A percentile compares a stretch with the other conserved stretches of the same genome.
phyloP scores from a whole-genome alignment of 2,329 filamentous ascomycete species.

The Paracorniculantispora psalliotae region DNA sequence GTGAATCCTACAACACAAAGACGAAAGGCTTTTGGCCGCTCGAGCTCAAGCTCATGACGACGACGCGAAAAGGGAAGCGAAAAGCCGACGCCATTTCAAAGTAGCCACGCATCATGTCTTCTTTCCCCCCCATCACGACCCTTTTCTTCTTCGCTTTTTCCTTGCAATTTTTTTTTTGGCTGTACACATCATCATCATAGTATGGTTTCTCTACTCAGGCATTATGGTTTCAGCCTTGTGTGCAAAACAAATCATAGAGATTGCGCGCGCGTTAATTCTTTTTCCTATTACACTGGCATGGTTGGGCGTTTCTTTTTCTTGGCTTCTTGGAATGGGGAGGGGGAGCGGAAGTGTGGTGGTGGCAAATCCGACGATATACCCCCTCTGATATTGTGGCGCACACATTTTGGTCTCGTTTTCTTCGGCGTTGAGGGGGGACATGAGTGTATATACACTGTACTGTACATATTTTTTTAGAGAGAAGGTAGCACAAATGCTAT shows the following conservation, averaged over 20 bases:
- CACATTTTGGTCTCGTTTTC: neutral
- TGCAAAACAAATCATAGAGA: neutral
- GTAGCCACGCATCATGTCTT: conserved; percentile 1
- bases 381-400: neutral
- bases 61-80: conserved; percentile 45
- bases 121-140: neutral
- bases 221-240: too few relatives aligned
- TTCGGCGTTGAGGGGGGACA: neutral
- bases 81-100: conserved; percentile 28
- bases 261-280: neutral
- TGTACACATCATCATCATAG: neutral
- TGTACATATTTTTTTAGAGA: neutral
- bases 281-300: neutral
- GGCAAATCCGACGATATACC: conserved; percentile 11
- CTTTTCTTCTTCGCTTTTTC: neutral
- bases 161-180: neutral
- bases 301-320: neutral
- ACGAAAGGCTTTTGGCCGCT: conserved; percentile 53
- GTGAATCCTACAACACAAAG: conserved; percentile 36
- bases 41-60: conserved; percentile 58
- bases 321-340: neutral
- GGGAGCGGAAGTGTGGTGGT: too few relatives aligned
- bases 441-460: neutral
- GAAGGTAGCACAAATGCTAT: neutral
- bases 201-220: too few relatives aligned